phyloP scores from a whole-genome alignment of 1,139 yeast genomes.

The Debaryomyces sp. region DNA sequence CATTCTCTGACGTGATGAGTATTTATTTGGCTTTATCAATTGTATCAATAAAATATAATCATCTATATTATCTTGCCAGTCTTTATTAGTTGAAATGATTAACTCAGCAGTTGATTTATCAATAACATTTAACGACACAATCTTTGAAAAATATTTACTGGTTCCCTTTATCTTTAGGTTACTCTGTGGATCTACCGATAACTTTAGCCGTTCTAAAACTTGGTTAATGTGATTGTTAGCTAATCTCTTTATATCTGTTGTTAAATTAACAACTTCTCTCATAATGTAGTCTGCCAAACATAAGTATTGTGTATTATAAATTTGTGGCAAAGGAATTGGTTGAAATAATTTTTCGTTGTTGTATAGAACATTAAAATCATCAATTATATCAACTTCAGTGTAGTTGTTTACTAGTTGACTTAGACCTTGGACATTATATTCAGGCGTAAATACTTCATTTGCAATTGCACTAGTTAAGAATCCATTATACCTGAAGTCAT shows the following conservation, averaged over 20 bases:
- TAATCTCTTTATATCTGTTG: not conserved
- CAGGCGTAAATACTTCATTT: not conserved
- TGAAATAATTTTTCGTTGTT: not conserved
- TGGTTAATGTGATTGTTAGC: slow-evolving; percentile 18
- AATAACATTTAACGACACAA: slow-evolving; percentile 12
- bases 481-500: not conserved
- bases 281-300: slow-evolving; percentile 33
- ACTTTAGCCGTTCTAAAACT: slow-evolving; percentile 24
- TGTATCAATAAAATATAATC: slow-evolving; percentile 22
- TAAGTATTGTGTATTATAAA: slow-evolving; percentile 23
- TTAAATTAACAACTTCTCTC: slow-evolving; percentile 15
- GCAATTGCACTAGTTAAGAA: slow-evolving; percentile 6
- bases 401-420: not conserved
- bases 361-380: slow-evolving; percentile 6
- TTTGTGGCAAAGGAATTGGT: slow-evolving; percentile 4
- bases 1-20: slow-evolving; percentile 23
- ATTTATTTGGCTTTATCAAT: slow-evolving; percentile 35
- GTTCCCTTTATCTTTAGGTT: slow-evolving; percentile 26
- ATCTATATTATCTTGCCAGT: slow-evolving; percentile 1
- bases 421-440: not conserved
- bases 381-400: slow-evolving; percentile 15
- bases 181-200: slow-evolving; percentile 14
- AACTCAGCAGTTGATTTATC: slow-evolving; percentile 6
- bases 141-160: slow-evolving; percentile 31
- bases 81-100: slow-evolving; percentile 4